phyloP scores from a whole-genome alignment of 345 rosid genomes.

The Ricinus communis region DNA sequence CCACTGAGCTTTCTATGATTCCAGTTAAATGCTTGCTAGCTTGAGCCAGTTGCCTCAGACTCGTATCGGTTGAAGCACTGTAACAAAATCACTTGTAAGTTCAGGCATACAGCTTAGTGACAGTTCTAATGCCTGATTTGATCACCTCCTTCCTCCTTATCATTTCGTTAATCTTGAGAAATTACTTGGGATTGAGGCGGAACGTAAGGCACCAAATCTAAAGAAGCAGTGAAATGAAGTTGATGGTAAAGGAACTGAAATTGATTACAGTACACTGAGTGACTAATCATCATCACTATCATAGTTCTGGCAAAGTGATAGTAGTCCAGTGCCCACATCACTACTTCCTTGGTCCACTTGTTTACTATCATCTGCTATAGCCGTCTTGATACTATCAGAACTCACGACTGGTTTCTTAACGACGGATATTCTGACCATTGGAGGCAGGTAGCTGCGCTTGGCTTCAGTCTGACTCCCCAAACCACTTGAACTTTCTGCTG shows the following conservation, averaged over 20 bases:
- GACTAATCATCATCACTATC: conserved; percentile 62
- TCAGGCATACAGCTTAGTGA: too few relatives aligned
- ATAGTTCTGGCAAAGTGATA: conserved; percentile 60
- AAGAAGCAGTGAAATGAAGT: too few relatives aligned
- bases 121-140: too few relatives aligned
- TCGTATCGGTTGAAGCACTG: too few relatives aligned
- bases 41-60: too few relatives aligned
- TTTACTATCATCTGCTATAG: conserved; percentile 41
- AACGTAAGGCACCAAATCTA: too few relatives aligned
- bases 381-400: conserved; percentile 15
- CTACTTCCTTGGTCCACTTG: conserved; percentile 25
- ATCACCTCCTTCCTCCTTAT: too few relatives aligned
- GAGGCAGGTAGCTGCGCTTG: conserved; percentile 30
- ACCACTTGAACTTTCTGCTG: conserved; percentile 30
- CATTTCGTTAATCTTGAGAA: too few relatives aligned
- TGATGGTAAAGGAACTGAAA: not conserved
- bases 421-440: conserved; percentile 45
- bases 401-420: conserved; percentile 45
- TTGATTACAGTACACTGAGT: not conserved
- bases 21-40: too few relatives aligned
- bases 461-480: conserved; percentile 21
- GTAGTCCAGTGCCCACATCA: conserved; percentile 35
- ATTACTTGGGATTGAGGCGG: too few relatives aligned
- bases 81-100: too few relatives aligned
- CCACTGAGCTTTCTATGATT: too few relatives aligned